Percentiles rank a stretch among this genome's conserved stretches.
Conservation (phyloP, 805 yeast species). For the Hanseniaspora jakobsenii region DNA sequence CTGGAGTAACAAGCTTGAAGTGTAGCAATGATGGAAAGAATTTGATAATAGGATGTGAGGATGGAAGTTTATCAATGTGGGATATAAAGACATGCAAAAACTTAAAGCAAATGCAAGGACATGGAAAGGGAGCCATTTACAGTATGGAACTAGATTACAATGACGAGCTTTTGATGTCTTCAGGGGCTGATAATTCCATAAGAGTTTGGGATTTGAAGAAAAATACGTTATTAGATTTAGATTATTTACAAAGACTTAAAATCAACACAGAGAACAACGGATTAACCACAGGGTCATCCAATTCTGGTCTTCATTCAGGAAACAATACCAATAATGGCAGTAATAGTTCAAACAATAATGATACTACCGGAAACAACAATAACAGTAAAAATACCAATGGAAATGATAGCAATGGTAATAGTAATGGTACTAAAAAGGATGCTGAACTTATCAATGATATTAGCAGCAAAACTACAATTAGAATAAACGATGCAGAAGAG, state of each 20-base stretch:
- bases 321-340: too few species aligned
- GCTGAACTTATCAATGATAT: too few species aligned
- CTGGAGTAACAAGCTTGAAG: conserved; percentile 65
- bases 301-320: too few species aligned
- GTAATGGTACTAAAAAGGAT: not conserved
- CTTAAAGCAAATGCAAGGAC: conserved; percentile 86
- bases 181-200: conserved; percentile 85
- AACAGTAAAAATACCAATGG: not conserved
- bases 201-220: conserved; percentile 92
- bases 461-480: not conserved
- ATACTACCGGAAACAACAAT: not conserved
- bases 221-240: conserved; percentile 60
- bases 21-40: conserved; percentile 96
- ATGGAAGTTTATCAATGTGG: conserved; percentile 78
- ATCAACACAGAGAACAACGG: conserved; percentile 30
- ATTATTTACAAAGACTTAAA: conserved; percentile 65
- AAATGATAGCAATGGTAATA: not conserved
- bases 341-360: too few species aligned
- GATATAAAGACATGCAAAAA: conserved; percentile 86
- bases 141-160: conserved; percentile 76
- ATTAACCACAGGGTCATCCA: too few species aligned
- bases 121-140: conserved; percentile 75
- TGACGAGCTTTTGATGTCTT: conserved; percentile 79
- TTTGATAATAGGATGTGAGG: conserved; percentile 92
- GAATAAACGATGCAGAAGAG: conserved; percentile 20